A percentile compares a stretch with the other conserved stretches of the same genome.
These are phyloP conservation scores for Haberlea rhodopensis DNA, from an alignment of 257 asterid genomes.

Conservation along the genomic window DNA sequence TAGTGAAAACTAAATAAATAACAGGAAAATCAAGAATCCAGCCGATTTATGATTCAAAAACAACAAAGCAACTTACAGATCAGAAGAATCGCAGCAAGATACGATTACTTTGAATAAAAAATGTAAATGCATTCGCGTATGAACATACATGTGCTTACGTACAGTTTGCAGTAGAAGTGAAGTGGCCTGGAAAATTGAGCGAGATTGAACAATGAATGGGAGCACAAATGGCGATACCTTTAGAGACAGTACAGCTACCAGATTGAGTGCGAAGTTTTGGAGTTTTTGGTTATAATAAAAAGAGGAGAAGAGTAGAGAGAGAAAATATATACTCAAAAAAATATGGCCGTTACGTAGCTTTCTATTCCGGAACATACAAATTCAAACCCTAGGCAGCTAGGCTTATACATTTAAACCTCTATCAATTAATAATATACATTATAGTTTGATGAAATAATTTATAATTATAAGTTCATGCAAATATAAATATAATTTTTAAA, in stretches of 20 bases:
- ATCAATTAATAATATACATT: no score
- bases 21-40: slow-evolving; percentile 21
- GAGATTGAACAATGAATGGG: slow-evolving; percentile 33
- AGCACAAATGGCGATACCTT: slow-evolving; percentile 35
- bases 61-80: slow-evolving; percentile 29
- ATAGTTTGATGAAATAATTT: no score
- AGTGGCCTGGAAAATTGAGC: slow-evolving; percentile 62
- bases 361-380: no score
- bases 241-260: slow-evolving; percentile 34
- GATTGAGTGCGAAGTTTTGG: slow-evolving; percentile 29
- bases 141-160: slow-evolving; percentile 29
- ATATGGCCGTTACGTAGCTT: slow-evolving; percentile 67
- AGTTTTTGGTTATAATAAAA: slow-evolving; percentile 25
- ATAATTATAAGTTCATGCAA: no score
- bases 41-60: slow-evolving; percentile 24
- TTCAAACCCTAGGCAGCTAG: no score
- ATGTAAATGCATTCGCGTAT: slow-evolving; percentile 11
- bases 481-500: no score
- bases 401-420: no score
- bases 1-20: neutral
- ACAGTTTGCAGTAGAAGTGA: slow-evolving; percentile 26
- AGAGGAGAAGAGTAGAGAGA: slow-evolving; percentile 14
- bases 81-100: neutral
- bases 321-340: slow-evolving; percentile 14
- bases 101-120: neutral